phyloP scores from a whole-genome alignment of 768 basidiomycete species.

The Mycena capillaripes region DNA sequence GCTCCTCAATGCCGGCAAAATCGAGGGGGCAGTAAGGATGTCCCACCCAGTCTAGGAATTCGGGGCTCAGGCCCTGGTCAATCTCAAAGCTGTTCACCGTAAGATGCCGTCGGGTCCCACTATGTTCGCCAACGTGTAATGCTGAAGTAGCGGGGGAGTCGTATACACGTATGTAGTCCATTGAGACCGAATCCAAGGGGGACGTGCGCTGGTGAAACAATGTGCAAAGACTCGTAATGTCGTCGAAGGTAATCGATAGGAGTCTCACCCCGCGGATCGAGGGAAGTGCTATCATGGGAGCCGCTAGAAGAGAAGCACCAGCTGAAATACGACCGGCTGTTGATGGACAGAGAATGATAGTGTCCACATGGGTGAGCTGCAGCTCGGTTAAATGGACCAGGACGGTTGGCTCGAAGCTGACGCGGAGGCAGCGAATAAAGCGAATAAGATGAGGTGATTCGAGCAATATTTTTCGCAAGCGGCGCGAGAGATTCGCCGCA shows the following conservation, averaged over 20 bases:
- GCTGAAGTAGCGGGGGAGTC: not conserved
- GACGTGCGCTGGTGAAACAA: not conserved
- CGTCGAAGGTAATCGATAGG: not conserved
- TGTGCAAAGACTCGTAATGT: not conserved
- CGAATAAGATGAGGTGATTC: not conserved
- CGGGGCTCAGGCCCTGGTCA: too few species aligned
- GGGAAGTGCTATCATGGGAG: not conserved
- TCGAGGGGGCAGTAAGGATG: slow-evolving; percentile 2
- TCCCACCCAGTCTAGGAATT: not conserved
- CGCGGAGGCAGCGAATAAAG: not conserved
- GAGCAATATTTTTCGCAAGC: not conserved
- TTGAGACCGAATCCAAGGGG: not conserved
- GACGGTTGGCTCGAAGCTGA: not conserved
- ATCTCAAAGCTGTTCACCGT: not conserved
- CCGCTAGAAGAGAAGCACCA: not conserved
- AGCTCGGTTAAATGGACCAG: too few species aligned
- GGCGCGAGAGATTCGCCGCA: not conserved
- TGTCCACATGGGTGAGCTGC: not conserved
- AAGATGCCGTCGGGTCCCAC: not conserved
- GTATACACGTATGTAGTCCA: not conserved
- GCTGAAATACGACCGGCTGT: too few species aligned
- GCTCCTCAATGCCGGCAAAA: not conserved
- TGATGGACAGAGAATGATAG: not conserved
- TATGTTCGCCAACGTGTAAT: not conserved
- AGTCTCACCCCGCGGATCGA: not conserved